Percentiles rank a stretch among this genome's conserved stretches.
These are phyloP conservation scores for Xylariaceae sp. DNA, from an alignment of 2,329 filamentous ascomycete genomes.

Conservation along the genomic window DNA sequence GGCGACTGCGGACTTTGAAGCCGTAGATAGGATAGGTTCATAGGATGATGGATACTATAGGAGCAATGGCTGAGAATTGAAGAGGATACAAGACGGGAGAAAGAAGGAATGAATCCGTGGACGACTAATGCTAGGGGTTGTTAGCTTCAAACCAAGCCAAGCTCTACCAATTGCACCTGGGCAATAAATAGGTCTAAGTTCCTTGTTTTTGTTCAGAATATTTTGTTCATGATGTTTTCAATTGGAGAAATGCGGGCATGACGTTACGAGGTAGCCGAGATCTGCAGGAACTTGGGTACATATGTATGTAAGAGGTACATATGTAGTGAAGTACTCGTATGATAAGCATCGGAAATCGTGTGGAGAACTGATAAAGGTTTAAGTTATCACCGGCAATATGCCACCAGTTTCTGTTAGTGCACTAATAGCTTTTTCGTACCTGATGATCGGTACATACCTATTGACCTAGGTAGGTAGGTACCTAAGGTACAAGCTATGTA, in stretches of 20 bases:
- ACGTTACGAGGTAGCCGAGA: not conserved
- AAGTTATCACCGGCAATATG: not conserved
- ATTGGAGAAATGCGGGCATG: slow-evolving; percentile 1
- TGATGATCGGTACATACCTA: not conserved
- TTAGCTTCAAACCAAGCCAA: not conserved
- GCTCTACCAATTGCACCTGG: not conserved
- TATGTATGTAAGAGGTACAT: too few species aligned
- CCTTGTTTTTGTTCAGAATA: slow-evolving; percentile 3
- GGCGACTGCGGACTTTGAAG: too few species aligned
- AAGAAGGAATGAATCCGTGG: not conserved
- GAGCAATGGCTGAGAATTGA: not conserved
- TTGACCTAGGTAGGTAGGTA: too few species aligned
- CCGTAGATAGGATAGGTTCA: not conserved
- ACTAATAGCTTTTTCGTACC: not conserved
- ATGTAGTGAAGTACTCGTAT: not conserved
- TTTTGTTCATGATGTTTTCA: not conserved
- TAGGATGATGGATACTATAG: too few species aligned
- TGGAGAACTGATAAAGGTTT: not conserved
- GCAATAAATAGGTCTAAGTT: not conserved
- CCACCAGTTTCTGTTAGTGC: not conserved
- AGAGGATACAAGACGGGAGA: not conserved
- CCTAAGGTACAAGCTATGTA: too few species aligned
- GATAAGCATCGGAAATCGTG: not conserved
- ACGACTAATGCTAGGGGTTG: not conserved
- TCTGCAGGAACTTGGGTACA: not conserved